These are phyloP conservation scores for Tuber borchii DNA, from an alignment of 495 filamentous ascomycete species.

Conservation along the genomic window DNA sequence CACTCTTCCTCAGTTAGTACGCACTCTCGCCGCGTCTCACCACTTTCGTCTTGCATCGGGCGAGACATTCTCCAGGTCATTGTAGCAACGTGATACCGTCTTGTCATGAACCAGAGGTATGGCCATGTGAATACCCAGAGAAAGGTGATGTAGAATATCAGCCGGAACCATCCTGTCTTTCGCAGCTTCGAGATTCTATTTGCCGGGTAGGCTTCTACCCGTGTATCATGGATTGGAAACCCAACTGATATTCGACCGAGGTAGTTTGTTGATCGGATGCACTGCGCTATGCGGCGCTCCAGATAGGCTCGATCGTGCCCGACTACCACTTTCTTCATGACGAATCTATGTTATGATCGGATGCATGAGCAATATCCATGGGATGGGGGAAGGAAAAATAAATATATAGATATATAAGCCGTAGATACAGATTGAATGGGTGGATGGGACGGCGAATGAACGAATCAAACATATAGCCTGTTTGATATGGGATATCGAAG, in stretches of 20 bases:
- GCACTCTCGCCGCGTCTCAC: conserved; percentile 13
- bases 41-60: conserved; percentile 24
- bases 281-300: conserved; percentile 46
- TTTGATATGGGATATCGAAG: background rate
- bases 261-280: conserved; percentile 57
- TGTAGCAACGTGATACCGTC: conserved; percentile 54
- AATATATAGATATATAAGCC: background rate
- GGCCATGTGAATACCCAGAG: conserved; percentile 61
- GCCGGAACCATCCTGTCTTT: conserved; percentile 52
- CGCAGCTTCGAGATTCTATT: conserved; percentile 54
- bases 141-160: conserved; percentile 56
- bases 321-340: conserved; percentile 27
- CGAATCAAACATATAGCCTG: background rate
- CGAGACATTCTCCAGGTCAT: conserved; percentile 52
- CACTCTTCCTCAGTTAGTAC: conserved; percentile 23
- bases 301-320: conserved; percentile 20
- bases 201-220: conserved; percentile 53
- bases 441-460: background rate
- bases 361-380: background rate
- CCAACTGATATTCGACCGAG: conserved; percentile 50
- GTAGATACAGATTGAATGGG: background rate
- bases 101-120: conserved; percentile 56
- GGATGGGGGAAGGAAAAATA: background rate
- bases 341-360: conserved; percentile 24
- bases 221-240: conserved; percentile 49